Evolutionary conservation across 208 protist species (phyloP), one percentile per base, ranked within the genome.

Genomic region (Endotrypanum monterogeii): DNA sequence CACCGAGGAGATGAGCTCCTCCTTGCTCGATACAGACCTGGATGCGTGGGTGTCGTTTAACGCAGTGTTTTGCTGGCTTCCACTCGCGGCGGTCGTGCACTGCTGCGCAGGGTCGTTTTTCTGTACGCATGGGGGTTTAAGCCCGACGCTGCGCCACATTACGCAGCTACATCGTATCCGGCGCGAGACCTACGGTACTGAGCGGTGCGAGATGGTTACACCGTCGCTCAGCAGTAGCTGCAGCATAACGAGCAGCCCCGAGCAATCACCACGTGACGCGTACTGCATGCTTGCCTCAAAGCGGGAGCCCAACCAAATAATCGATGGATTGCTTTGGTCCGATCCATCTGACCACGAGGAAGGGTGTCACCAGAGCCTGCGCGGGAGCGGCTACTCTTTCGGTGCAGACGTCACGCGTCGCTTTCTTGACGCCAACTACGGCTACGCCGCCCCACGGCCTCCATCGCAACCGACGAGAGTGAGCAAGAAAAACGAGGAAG

Each of bases 261-360:
- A 78, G 41, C 46, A 48, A 39, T 79, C 76, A 14, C 67, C 76
- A 9, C 65, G 55, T 3, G 61, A 63, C n/a, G 30, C 44, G 28
- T 65, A 58, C 41, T 48, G 56, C 66, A 84, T 70, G 35, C 58
- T 52, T 20, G 35, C 50, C 20, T 54, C 62, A 41, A 28, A 35
- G n/a, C 46, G 65, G 14, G 74, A 70, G 37, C 48, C 71, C 23
- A 67, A 80, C 35, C 50, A 99, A 71, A 89, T 99, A 41, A 91
- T 99, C 5, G 99, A 99, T 86, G 99, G 99, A 44, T 86, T 99
- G 20, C 83, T 99, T 6, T 99, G 99, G 99, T 98, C 97, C 2
- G 99, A 99, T 83, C 99, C 99, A 11, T 93, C 99, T n/a, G 94
- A 97, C 0, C 46, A 86, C 54, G 37, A 87, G 50, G 57, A 54